phyloP scores from a whole-genome alignment of 345 rosid species.

The Populus davidiana region DNA sequence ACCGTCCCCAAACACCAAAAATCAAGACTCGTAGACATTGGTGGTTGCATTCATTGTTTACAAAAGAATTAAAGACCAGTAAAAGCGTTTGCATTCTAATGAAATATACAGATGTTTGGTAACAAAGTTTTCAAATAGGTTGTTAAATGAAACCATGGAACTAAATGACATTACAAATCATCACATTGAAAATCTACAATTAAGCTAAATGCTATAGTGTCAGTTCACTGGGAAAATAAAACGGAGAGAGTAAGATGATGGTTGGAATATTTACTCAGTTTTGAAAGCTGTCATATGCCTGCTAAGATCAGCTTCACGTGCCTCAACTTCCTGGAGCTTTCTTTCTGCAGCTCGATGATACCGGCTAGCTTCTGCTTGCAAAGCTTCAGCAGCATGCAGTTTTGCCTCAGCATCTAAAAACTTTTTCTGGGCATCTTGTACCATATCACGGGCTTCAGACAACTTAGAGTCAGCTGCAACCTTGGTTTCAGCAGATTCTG shows the following conservation, averaged over 20 bases:
- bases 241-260: slow-evolving; percentile 1
- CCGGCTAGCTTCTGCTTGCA: slow-evolving; percentile 67
- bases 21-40: background rate
- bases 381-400: slow-evolving; percentile 60
- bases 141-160: background rate
- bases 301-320: slow-evolving; percentile 77
- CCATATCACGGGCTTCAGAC: slow-evolving; percentile 63
- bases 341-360: slow-evolving; percentile 76
- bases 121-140: background rate
- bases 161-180: background rate
- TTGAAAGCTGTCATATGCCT: slow-evolving; percentile 60
- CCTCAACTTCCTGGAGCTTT: slow-evolving; percentile 76
- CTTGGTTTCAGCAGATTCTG: slow-evolving; percentile 87
- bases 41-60: background rate
- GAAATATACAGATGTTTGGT: background rate
- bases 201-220: background rate
- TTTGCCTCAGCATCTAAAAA: slow-evolving; percentile 59
- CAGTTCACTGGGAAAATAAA: background rate
- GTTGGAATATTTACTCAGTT: slow-evolving; percentile 57
- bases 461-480: slow-evolving; percentile 67
- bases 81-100: background rate
- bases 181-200: background rate
- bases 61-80: background rate
- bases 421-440: slow-evolving; percentile 70
- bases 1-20: background rate